phyloP scores from a whole-genome alignment of 2,329 filamentous ascomycete species.

The Elsinoe necatrix region DNA sequence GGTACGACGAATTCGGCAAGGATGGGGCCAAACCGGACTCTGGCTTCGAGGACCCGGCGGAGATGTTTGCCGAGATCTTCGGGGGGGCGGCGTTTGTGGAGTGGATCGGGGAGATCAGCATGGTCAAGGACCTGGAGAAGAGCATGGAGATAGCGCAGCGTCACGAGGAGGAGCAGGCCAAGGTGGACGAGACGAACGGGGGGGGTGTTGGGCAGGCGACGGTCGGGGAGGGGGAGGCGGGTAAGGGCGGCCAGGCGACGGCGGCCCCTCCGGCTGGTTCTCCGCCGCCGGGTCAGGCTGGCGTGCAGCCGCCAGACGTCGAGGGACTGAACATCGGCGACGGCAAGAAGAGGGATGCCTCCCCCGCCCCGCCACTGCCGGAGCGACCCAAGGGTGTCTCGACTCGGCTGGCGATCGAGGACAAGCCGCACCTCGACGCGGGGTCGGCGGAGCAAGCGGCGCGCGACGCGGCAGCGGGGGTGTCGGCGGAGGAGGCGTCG shows the following conservation, averaged over 20 bases:
- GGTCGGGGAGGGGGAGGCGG: conserved; percentile 27
- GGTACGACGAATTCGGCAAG: conserved; percentile 96
- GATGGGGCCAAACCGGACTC: conserved; percentile 83
- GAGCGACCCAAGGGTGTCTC: conserved; percentile 50
- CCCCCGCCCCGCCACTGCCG: conserved; percentile 17
- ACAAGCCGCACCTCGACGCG: conserved; percentile 48
- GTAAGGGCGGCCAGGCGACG: conserved; percentile 16
- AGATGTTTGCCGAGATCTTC: conserved; percentile 98
- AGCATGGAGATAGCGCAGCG: conserved; percentile 97
- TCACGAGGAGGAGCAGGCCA: conserved; percentile 49
- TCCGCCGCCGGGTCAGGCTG: no score
- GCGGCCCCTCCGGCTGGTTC: neutral
- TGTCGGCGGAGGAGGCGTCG: conserved; percentile 66
- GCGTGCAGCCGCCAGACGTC: conserved; percentile 22
- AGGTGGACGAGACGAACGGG: conserved; percentile 12
- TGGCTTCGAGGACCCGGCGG: conserved; percentile 87
- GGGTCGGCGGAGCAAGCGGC: conserved; percentile 57
- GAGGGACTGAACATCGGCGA: conserved; percentile 17
- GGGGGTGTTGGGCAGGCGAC: neutral
- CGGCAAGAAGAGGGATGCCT: conserved; percentile 18
- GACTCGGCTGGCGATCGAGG: conserved; percentile 77
- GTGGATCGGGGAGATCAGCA: conserved; percentile 93
- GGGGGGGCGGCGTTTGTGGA: conserved; percentile 92
- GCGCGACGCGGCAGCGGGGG: conserved; percentile 53
- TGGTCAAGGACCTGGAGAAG: conserved; percentile 96